Evolutionary conservation across 1,284 basidiomycete genomes (phyloP), one percentile per base, ranked within the genome.

Genomic region (Porodaedalea pini): DNA sequence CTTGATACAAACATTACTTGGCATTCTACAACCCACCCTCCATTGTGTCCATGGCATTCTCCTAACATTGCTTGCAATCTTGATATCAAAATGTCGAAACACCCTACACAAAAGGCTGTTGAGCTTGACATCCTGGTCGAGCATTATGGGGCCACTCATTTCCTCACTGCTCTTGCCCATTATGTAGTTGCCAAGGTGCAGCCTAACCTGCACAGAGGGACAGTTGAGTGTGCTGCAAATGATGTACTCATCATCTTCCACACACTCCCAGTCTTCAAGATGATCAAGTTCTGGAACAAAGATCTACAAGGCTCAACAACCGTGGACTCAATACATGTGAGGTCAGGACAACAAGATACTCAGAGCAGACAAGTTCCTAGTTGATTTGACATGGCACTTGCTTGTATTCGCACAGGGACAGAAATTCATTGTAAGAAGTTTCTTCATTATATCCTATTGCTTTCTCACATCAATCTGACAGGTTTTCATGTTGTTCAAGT

Each of bases 401-500:
- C 41, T 4, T 10, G 40, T 4, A n/a, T 29, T 6, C 21, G 25
- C 11, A n/a, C 13, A 23, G 51, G 40, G 19, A 13, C 19, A 4
- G 43, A 21, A 23, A 45, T 21, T 49, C 25, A 56, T 27, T 10
- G 32, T 37, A 34, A 15, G n/a, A n/a, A n/a, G n/a, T n/a, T n/a
- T n/a, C n/a, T n/a, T n/a, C n/a, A n/a, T n/a, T n/a, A n/a, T n/a
- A n/a, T n/a, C n/a, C n/a, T n/a, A n/a, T n/a, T n/a, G n/a, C 21
- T 39, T 36, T 54, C 2, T n/a, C 25, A 31, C 5, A 32, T 39
- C 54, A 7, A 15, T 40, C 5, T 27, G 19, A 39, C 3, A 45
- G 17, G 2, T 4, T 61, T 67, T 37, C 63, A 60, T 44, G 59
- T 67, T 40, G 67, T 62, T 0, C 64, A 63, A 15, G 57, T 69